Evolutionary conservation across 495 filamentous ascomycete species (phyloP), one percentile per base, ranked within the genome.

Genomic region (Tetracladium marchalianum): DNA sequence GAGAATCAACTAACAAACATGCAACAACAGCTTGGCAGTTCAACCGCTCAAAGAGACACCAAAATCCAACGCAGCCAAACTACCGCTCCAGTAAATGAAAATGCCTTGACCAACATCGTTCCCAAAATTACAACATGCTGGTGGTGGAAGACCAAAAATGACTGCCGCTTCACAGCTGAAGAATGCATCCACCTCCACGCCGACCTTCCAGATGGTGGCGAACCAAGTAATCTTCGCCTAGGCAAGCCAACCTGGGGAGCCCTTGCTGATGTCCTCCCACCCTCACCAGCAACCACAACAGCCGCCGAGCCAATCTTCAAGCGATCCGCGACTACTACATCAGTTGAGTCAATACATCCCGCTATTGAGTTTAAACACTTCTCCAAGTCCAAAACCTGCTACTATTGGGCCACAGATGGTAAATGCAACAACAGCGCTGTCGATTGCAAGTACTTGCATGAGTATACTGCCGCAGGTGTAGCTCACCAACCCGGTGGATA

Each of bases 361-460:
- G 22, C 22, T 7, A 27, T 27, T 7, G 22, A 27, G 22, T 27
- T 35, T 9, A 18, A 45, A 33, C 22, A 12, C 34, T 24, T 45
- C 44, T 32, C n/a, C 24, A 38, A 17, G 24, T 24, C 4, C 46
- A 41, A 43, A 16, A 49, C 51, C 1, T 53, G 51, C 32, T 47
- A 35, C 18, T 53, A 44, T 38, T 53, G 51, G 51, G 41, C 46
- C 0, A 48, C 40, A 9, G 36, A 31, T 10, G 51, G 40, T 1
- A 33, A 44, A 19, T 53, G 51, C 19, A n/a, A 24, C 10, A 44
- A 41, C 19, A 22, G 27, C 2, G 38, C 45, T 31, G 46, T 45
- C 8, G 19, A 37, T 12, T 53, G 51, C 24, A 53, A 53, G 41
- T 53, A 49, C 15, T 12, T 53, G 35, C 51, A 53, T 38, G 45